Evolutionary conservation across 768 basidiomycete species (phyloP).

Genomic region (Termitomyces sp.): DNA sequence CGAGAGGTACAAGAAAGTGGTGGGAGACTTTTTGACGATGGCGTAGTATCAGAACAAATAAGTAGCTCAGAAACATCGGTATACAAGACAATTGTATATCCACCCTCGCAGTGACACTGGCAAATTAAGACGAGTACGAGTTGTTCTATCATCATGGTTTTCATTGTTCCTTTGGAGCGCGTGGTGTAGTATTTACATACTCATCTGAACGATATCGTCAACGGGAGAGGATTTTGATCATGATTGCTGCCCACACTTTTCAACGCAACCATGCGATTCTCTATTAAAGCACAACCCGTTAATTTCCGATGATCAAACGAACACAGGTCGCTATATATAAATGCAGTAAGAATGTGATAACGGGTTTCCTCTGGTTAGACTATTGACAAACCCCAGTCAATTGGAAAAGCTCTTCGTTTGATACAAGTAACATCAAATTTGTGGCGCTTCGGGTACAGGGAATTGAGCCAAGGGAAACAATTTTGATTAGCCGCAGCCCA

Average conservation of each 20-base stretch:
- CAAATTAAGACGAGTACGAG: not conserved
- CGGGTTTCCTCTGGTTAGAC: not conserved
- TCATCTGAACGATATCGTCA: too few relatives aligned
- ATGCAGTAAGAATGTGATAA: not conserved
- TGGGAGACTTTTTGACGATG: slow-evolving; percentile 28
- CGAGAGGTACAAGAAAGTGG: slow-evolving; percentile 34
- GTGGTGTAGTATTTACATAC: too few relatives aligned
- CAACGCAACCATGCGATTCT: too few relatives aligned
- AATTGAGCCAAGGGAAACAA: not conserved
- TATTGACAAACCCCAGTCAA: not conserved
- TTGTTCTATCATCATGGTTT: not conserved
- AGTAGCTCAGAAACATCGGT: not conserved
- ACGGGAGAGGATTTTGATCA: too few relatives aligned
- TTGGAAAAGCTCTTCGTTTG: not conserved
- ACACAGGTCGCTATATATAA: too few relatives aligned
- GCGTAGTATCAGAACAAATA: not conserved
- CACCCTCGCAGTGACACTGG: too few relatives aligned
- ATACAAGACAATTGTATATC: too few relatives aligned
- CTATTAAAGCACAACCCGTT: too few relatives aligned
- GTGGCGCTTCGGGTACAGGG: not conserved
- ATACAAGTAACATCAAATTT: not conserved
- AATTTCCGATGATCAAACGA: too few relatives aligned
- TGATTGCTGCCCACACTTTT: too few relatives aligned
- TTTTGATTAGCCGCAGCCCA: not conserved
- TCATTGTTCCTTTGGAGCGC: too few relatives aligned